phyloP scores from a whole-genome alignment of 208 protist genomes.

The Trypanosoma cruzi region DNA sequence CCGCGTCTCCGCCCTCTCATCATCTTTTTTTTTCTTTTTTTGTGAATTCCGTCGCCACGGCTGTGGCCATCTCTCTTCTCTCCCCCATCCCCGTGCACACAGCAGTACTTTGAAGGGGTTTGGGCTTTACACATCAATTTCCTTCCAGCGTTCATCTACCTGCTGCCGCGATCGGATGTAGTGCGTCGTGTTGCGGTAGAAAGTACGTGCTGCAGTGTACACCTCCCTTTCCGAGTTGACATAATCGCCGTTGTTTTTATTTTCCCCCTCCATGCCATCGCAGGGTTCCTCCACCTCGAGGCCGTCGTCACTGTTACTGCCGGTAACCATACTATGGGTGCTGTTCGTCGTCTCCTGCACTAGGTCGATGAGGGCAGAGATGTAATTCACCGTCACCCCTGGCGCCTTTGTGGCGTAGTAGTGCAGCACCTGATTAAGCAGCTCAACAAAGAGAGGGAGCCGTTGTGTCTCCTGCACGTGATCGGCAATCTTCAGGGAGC shows the following conservation, averaged over 20 bases:
- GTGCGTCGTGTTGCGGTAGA: constrained; percentile 72
- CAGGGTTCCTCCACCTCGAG: not conserved
- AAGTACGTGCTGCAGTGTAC: constrained; percentile 37
- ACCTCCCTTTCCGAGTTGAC: constrained; percentile 11
- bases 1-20: too few relatives aligned
- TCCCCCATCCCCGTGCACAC: too few relatives aligned
- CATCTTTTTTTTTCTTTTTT: too few relatives aligned
- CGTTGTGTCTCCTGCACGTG: constrained; percentile 73
- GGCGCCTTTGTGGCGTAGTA: constrained; percentile 90
- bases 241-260: constrained; percentile 2
- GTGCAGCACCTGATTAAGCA: constrained; percentile 95
- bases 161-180: constrained; percentile 71
- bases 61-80: too few relatives aligned
- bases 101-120: not conserved
- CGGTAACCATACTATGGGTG: constrained; percentile 30
- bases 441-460: constrained; percentile 94
- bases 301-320: constrained; percentile 8
- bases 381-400: constrained; percentile 49
- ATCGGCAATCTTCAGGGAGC: constrained; percentile 93
- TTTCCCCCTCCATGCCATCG: constrained; percentile 6
- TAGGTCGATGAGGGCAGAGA: constrained; percentile 58
- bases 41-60: too few relatives aligned
- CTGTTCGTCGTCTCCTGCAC: constrained; percentile 38
- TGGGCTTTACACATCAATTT: constrained; percentile 57
- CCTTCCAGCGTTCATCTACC: constrained; percentile 66